Conservation (phyloP, 2,329 filamentous ascomycete species). For the Cryphonectria radicalis region DNA sequence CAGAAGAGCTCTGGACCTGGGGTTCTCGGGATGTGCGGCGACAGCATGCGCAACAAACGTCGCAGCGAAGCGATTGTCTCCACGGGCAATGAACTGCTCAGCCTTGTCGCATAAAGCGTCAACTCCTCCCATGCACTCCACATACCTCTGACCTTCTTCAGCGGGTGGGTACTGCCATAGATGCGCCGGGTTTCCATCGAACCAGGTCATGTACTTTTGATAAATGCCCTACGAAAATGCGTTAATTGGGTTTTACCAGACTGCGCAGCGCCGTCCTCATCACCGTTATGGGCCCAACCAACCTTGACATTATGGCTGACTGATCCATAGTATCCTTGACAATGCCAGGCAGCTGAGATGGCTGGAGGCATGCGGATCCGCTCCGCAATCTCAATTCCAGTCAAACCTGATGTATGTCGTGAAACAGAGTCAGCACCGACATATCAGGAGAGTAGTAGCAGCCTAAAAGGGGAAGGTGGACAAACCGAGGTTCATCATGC, state of each 20-base stretch:
- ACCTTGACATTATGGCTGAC: constrained; percentile 45
- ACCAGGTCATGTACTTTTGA: constrained; percentile 38
- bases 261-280: neutral
- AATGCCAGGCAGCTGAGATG: constrained; percentile 38
- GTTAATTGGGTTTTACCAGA: neutral
- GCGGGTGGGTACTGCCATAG: constrained; percentile 43
- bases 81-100: constrained; percentile 34
- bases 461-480: neutral
- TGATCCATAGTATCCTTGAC: constrained; percentile 43
- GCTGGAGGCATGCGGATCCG: constrained; percentile 39
- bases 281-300: neutral
- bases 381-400: constrained; percentile 46
- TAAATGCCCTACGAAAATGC: constrained; percentile 37
- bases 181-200: constrained; percentile 37
- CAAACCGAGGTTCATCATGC: constrained; percentile 40
- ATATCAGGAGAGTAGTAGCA: neutral
- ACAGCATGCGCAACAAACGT: constrained; percentile 44
- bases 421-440: neutral
- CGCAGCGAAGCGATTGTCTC: constrained; percentile 45
- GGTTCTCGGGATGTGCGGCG: constrained; percentile 34
- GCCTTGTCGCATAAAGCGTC: constrained; percentile 39
- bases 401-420: constrained; percentile 34
- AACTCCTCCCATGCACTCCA: constrained; percentile 43
- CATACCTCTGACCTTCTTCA: constrained; percentile 41
- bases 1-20: constrained; percentile 33